Base-by-base conservation (phyloP, 495 filamentous ascomycete genomes). In the Trichoderma asperelloides region DNA sequence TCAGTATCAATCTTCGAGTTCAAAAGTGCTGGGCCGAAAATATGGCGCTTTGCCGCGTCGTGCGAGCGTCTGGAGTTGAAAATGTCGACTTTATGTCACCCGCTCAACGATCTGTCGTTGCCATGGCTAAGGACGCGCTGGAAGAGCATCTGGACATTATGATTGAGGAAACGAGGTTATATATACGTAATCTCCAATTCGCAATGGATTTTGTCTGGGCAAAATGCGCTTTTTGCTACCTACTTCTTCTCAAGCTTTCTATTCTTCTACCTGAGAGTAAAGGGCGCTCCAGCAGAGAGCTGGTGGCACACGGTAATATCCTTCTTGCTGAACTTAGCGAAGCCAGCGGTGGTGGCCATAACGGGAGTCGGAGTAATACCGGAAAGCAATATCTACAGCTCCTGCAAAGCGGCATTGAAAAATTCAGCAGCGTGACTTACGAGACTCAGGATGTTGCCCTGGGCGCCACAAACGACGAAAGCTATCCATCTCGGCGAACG, bases 181-280 rank as follows among this genome's bases (percentile, higher is more conserved):
- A 85, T 67, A 75, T 84, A 16, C 77, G 78, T 11, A 80, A 79
- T 28, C 76, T 85, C 21, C 79, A 78, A 67, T 84, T 81, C 65
- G 79, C 81, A 0, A 83, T 83, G 81, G 82, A 85, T 65, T 85
- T 83, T 63, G 82, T 85, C 28, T 83, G 81, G 80, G 82, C 82
- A 1, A 85, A 85, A 70, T 82, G 80, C 63, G 81, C 82, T 1
- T 85, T 84, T 69, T 82, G 79, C 25, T 81, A 83, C 63, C 72
- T 85, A 0, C 73, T 85, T 1, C 76, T 85, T 0, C 77, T 84
- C 12, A 83, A 83, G 68, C 72, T 85, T 6, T 79, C 82, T 0
- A 77, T 79, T 15, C 78, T 84, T 6, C 72, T 84, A 1, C 79
- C 80, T 1, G 80, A 81, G 28, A 72, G 75, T 4, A 72, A 76